Evolutionary conservation across 2,329 filamentous ascomycete species (phyloP).

Genomic region (Graphilbum ipis-grandicollis): DNA sequence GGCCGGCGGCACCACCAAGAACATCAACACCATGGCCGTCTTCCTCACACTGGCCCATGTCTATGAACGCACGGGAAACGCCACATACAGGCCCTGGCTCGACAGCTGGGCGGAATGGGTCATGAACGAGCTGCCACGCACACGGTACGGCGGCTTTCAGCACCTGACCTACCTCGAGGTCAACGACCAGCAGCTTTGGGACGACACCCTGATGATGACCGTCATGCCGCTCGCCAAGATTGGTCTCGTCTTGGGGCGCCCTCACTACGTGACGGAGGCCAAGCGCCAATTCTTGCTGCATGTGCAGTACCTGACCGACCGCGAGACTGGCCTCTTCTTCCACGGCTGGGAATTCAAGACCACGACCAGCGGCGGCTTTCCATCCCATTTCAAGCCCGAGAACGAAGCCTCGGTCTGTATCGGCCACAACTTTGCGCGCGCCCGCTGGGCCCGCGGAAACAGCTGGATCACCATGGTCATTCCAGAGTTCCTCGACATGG

Average conservation of each 20-base stretch:
- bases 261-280: slow-evolving; percentile 60
- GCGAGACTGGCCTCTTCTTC: slow-evolving; percentile 55
- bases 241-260: slow-evolving; percentile 49
- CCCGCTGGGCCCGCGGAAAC: slow-evolving; percentile 44
- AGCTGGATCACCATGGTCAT: slow-evolving; percentile 72
- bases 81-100: slow-evolving; percentile 57
- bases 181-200: slow-evolving; percentile 65
- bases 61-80: slow-evolving; percentile 57
- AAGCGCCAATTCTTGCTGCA: slow-evolving; percentile 64
- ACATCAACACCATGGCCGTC: slow-evolving; percentile 72
- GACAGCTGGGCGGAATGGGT: slow-evolving; percentile 74
- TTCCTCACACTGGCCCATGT: slow-evolving; percentile 60
- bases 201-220: slow-evolving; percentile 80
- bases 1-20: slow-evolving; percentile 61
- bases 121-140: slow-evolving; percentile 57
- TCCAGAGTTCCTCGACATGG: slow-evolving; percentile 60
- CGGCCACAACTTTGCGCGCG: slow-evolving; percentile 43
- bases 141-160: slow-evolving; percentile 55
- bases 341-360: slow-evolving; percentile 67
- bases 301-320: slow-evolving; percentile 63
- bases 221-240: slow-evolving; percentile 69
- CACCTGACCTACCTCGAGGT: slow-evolving; percentile 56
- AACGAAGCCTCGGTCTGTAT: neutral
- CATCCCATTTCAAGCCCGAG: neutral
- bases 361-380: neutral